Conservation (phyloP, 2,329 filamentous ascomycete species). For the Stagonosporopsis vannaccii region DNA sequence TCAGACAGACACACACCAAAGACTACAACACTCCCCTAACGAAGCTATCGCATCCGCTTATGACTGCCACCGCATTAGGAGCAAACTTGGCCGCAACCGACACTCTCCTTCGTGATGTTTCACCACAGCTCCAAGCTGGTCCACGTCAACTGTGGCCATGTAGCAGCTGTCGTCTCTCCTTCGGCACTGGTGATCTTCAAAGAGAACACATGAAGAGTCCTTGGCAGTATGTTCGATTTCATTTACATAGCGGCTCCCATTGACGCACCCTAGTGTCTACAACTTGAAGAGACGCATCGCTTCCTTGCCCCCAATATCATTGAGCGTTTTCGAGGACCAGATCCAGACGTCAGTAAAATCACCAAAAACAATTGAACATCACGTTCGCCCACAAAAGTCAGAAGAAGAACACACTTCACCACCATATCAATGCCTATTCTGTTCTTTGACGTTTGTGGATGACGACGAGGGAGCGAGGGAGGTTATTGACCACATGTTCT, state of each 20-base stretch:
- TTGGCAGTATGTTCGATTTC: slow-evolving; percentile 5
- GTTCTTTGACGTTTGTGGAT: background rate
- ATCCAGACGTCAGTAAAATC: background rate
- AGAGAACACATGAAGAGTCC: slow-evolving; percentile 7
- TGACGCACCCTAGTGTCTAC: slow-evolving; percentile 5
- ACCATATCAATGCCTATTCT: slow-evolving; percentile 4
- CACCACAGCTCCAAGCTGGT: background rate
- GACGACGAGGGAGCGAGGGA: background rate
- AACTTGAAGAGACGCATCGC: slow-evolving; percentile 11
- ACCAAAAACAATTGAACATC: background rate
- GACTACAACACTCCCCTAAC: background rate
- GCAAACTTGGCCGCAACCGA: background rate
- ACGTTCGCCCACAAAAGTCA: background rate
- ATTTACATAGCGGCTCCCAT: background rate
- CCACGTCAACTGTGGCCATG: background rate
- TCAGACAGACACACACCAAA: background rate
- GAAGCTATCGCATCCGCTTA: background rate
- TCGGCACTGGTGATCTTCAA: background rate
- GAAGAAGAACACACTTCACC: background rate
- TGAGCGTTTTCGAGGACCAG: background rate
- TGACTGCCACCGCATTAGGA: background rate
- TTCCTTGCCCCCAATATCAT: background rate
- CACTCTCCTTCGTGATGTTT: background rate
- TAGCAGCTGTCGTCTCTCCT: background rate
- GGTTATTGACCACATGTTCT: background rate